Evolutionary conservation across 2,329 filamentous ascomycete genomes (phyloP), one percentile per base, ranked within the genome.

Genomic region (Drechslera avenae): DNA sequence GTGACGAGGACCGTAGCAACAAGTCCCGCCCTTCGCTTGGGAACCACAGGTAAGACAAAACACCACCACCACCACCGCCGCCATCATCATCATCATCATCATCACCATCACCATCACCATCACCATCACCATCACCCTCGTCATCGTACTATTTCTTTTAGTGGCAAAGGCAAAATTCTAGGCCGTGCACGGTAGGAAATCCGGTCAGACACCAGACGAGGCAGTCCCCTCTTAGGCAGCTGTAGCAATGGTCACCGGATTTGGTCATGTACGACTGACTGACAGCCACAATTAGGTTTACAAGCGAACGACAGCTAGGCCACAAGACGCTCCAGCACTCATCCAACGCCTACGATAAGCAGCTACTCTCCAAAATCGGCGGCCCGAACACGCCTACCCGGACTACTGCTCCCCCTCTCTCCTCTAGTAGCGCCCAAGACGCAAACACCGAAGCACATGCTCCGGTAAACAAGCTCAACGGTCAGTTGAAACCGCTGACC

Each of bases 281-380:
- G 30, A 62, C 53, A 44, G 57, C 59, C 46, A 45, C 37, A 45
- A 35, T 56, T 67, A 84, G 82, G 64, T 73, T 85, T 47, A 82
- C 83, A 57, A 83, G 83, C 62, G 83, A 86, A 69, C 77, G 77
- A 42, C 80, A 85, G 55, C 77, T 86, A 39, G 84, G 83, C 39
- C 78, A 81, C 56, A 76, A 80, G 54, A 80, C 82, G 39, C 78
- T 85, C 33, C 79, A 83, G 57, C 79, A 77, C 49, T 85, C 83
- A 2, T 85, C 82, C 18, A 81, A 85, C 62, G 82, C 80, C 26
- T 86, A 86, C 69, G 84, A 86, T 63, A 81, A 85, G 66, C 81
- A 84, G 54, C 72, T 86, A 10, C 71, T 86, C 19, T 84, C 82
- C 40, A 85, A 84, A 59, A 86, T 86, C 51, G 83, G 83, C 26